Evolutionary conservation across 208 protist species (phyloP), one percentile per base, ranked within the genome.

Genomic region (Leptomonas pyrrhocoris): DNA sequence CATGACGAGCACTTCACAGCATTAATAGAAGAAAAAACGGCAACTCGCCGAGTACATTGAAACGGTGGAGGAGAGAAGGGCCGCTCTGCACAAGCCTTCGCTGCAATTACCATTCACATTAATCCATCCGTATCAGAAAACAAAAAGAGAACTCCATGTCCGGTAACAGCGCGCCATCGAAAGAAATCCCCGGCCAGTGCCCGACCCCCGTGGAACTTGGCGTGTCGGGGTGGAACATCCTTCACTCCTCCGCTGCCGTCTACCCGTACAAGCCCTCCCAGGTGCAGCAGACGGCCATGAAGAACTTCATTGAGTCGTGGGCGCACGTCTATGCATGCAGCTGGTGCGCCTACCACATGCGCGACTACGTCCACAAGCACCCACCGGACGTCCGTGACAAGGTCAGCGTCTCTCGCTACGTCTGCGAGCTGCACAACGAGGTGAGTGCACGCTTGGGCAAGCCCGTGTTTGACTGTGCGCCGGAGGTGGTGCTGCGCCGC

Each of bases 341-440:
- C 63, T 85, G 84, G 71, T 97, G 93, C 50, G 84, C 84, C 27
- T 93, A 90, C 51, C 91, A 97, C 85, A 95, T 97, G 91, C 85
- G 88, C 25, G 68, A 72, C 31, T 84, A 94, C 68, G 54, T 97
- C 23, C 57, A 69, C n/a, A 27, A 74, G 16, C 75, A 96, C 62
- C 84, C 90, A 21, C 90, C 93, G 16, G 74, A 85, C 16, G 84
- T 96, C 18, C 66, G 55, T 4, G 79, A 89, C 63, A 97, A 95
- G 66, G 59, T 83, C 16, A 61, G 70, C 50, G 57, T 95, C 7
- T 90, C 80, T 25, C 80, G 83, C 25, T 97, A 90, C 74, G 66
- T 95, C 21, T 97, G 93, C 74, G 84, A 94, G 74, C 75, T 96
- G 49, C 93, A 97, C 78, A 97, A 97, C 75, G 68, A 79, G n/a